Conservation (phyloP, 2,329 filamentous ascomycete genomes). For the Cercospora sesami region DNA sequence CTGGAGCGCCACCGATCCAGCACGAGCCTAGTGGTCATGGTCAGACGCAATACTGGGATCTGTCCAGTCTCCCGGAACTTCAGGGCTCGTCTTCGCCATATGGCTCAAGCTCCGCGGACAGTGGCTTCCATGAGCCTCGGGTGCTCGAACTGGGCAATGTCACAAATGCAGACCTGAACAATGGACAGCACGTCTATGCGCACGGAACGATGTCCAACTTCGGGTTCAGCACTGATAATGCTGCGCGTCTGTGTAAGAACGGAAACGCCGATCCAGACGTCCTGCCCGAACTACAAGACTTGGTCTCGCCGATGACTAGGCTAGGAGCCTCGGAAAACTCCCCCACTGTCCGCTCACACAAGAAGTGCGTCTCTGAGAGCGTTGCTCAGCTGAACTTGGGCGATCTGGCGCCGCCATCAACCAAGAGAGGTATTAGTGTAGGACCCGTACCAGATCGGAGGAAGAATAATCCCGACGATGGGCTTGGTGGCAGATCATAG, state of each 20-base stretch:
- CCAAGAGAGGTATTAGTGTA: slow-evolving; percentile 28
- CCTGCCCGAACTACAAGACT: slow-evolving; percentile 12
- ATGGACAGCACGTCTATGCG: slow-evolving; percentile 29
- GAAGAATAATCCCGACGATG: not conserved
- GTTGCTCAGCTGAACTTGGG: slow-evolving; percentile 30
- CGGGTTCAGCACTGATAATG: slow-evolving; percentile 7
- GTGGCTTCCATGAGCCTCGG: slow-evolving; percentile 33
- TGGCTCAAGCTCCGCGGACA: slow-evolving; percentile 29
- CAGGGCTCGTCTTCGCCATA: slow-evolving; percentile 25
- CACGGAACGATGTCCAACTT: slow-evolving; percentile 29
- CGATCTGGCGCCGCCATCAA: slow-evolving; percentile 19
- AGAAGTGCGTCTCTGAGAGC: slow-evolving; percentile 35
- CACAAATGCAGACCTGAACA: slow-evolving; percentile 14
- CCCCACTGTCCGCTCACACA: slow-evolving; percentile 15
- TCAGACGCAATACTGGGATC: slow-evolving; percentile 35
- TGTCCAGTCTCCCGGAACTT: slow-evolving; percentile 34
- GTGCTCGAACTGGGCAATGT: slow-evolving; percentile 12
- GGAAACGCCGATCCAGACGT: slow-evolving; percentile 8
- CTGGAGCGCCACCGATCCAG: slow-evolving; percentile 13
- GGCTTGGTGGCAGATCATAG: slow-evolving; percentile 12
- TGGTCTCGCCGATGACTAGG: slow-evolving; percentile 13
- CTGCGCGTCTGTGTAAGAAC: not conserved
- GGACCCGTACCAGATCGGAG: slow-evolving; percentile 23
- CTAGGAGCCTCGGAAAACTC: slow-evolving; percentile 12
- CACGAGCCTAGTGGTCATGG: slow-evolving; percentile 16